Evolutionary conservation across 2,329 filamentous ascomycete genomes (phyloP).

Genomic region (Beauveria varroae): DNA sequence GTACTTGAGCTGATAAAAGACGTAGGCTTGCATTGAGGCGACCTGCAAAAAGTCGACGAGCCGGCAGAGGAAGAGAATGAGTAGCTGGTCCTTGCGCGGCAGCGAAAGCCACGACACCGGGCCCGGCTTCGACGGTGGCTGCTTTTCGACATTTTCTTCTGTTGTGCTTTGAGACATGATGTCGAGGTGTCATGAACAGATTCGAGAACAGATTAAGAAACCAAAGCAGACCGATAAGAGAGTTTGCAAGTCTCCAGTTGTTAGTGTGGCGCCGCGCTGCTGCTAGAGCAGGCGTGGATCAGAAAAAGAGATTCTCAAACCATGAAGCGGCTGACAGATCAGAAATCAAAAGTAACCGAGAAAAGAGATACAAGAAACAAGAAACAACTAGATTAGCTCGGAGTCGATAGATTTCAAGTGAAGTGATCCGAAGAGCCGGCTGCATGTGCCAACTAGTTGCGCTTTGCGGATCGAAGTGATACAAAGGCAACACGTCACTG

Average conservation of each 20-base stretch:
- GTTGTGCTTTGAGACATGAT: not conserved
- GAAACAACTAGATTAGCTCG: not conserved
- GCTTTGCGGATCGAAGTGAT: conserved; percentile 2
- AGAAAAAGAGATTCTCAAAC: not conserved
- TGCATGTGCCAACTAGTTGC: not conserved
- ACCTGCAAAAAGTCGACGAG: conserved; percentile 68
- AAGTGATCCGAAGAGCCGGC: not conserved
- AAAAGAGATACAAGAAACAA: not conserved
- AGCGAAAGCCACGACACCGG: conserved; percentile 61
- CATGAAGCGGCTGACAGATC: not conserved
- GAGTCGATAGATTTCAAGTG: not conserved
- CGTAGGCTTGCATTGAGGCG: conserved; percentile 60
- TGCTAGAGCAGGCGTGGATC: not conserved
- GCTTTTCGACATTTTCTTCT: not conserved
- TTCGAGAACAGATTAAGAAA: too few species aligned
- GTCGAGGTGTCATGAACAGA: not conserved
- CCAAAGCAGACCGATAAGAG: not conserved
- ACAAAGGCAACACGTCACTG: not conserved
- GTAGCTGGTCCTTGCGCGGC: conserved; percentile 62
- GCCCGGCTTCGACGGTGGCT: conserved; percentile 1
- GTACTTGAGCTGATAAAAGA: conserved; percentile 68
- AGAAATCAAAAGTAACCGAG: not conserved
- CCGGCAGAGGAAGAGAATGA: conserved; percentile 61
- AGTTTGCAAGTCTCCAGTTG: not conserved
- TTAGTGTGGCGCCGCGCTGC: not conserved